Evolutionary conservation across 2,329 filamentous ascomycete species (phyloP).

Genomic region (Penicillium sp.): DNA sequence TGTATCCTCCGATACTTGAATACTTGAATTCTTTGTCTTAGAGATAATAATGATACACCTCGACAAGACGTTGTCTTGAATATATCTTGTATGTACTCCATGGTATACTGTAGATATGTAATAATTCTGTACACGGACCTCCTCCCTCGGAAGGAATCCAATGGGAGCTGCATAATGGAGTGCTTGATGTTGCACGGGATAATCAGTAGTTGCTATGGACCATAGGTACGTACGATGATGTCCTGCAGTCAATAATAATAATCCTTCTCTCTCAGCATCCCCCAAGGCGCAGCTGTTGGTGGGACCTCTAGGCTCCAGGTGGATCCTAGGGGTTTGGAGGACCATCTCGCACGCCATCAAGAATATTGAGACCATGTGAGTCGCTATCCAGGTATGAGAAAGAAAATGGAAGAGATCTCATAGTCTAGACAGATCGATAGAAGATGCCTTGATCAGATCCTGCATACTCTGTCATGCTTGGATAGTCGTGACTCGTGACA

Average conservation of each 20-base stretch:
- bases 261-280: slow-evolving; percentile 1
- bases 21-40: no score
- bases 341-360: slow-evolving; percentile 14
- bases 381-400: background rate
- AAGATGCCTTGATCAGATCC: background rate
- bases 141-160: no score
- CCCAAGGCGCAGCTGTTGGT: slow-evolving; percentile 10
- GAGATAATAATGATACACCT: background rate
- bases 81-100: no score
- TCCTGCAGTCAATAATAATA: slow-evolving; percentile 2
- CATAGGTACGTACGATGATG: background rate
- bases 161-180: background rate
- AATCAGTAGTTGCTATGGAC: background rate
- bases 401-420: background rate
- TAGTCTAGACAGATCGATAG: background rate
- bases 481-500: slow-evolving; percentile 4
- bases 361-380: background rate
- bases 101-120: no score
- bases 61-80: background rate
- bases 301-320: slow-evolving; percentile 15
- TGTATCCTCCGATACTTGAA: no score
- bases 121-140: no score
- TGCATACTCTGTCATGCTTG: background rate
- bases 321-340: slow-evolving; percentile 7
- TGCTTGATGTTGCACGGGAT: background rate